Conservation (phyloP, 2,329 filamentous ascomycete species). For the Pseudocercospora cruenta region DNA sequence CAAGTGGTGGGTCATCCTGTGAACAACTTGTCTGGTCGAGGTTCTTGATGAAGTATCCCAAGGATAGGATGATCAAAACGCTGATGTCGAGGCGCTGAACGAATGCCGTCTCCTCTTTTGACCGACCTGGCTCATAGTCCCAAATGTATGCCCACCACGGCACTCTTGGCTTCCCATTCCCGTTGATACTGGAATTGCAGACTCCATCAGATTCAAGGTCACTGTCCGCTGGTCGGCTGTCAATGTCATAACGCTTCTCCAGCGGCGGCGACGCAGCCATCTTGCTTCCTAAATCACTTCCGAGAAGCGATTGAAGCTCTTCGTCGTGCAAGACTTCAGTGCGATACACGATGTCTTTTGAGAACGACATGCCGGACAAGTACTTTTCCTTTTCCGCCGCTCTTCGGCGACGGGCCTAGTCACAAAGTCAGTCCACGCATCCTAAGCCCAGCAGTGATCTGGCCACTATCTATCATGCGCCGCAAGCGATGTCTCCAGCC, state of each 20-base stretch:
- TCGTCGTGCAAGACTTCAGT: not conserved
- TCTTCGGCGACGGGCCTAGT: not conserved
- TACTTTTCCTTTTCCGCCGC: not conserved
- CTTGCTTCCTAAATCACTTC: not conserved
- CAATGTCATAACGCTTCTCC: slow-evolving; percentile 15
- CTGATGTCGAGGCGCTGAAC: slow-evolving; percentile 46
- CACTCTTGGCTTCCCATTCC: slow-evolving; percentile 10
- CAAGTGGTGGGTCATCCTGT: not conserved
- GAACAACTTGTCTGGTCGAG: slow-evolving; percentile 37
- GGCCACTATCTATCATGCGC: not conserved
- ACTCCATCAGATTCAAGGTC: slow-evolving; percentile 16
- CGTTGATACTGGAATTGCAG: not conserved
- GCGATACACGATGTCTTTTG: not conserved
- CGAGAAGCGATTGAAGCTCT: slow-evolving; percentile 9
- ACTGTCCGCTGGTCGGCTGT: slow-evolving; percentile 7
- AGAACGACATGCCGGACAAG: not conserved
- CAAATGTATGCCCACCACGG: slow-evolving; percentile 48
- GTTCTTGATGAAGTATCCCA: slow-evolving; percentile 58
- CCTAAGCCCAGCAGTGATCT: not conserved
- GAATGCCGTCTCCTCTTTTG: slow-evolving; percentile 28
- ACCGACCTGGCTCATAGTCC: slow-evolving; percentile 53
- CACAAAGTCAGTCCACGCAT: not conserved
- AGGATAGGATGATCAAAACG: slow-evolving; percentile 52
- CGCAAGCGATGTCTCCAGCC: not conserved
- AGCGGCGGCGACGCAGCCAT: not conserved